phyloP scores from a whole-genome alignment of 192 early-diverging fungal species.

The Chytriomyces sp. region DNA sequence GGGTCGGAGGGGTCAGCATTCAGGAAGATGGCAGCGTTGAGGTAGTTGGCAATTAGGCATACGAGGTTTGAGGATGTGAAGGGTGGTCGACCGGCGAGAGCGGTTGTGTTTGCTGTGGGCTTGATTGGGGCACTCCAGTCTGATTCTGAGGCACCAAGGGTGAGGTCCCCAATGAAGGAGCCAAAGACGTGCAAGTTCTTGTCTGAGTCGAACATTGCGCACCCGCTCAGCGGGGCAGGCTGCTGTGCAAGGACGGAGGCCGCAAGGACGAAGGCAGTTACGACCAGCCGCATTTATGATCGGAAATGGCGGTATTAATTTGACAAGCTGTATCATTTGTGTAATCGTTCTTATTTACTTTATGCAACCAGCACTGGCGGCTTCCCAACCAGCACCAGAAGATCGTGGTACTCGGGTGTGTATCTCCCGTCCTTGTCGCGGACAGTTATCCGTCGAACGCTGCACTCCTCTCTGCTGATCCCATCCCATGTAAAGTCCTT shows the following conservation, averaged over 20 bases:
- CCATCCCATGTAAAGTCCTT: not conserved
- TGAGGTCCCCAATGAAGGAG: slow-evolving; percentile 8
- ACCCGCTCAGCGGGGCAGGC: not conserved
- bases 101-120: slow-evolving; percentile 8
- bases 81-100: slow-evolving; percentile 15
- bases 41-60: slow-evolving; percentile 20
- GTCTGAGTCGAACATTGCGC: not conserved
- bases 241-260: too few relatives aligned
- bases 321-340: too few relatives aligned
- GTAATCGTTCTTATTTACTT: too few relatives aligned
- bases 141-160: not conserved
- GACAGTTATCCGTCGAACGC: not conserved
- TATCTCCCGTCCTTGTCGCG: slow-evolving; percentile 7
- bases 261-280: too few relatives aligned
- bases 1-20: slow-evolving; percentile 23
- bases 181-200: slow-evolving; percentile 20
- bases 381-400: slow-evolving; percentile 27
- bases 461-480: not conserved
- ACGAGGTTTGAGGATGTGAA: slow-evolving; percentile 26
- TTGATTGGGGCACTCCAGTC: not conserved
- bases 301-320: too few relatives aligned
- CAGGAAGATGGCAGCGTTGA: slow-evolving; percentile 30
- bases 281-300: too few relatives aligned
- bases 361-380: slow-evolving; percentile 3
- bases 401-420: slow-evolving; percentile 13